Evolutionary conservation across 768 basidiomycete genomes (phyloP).

Genomic region (Rhizopogon vinicolor): DNA sequence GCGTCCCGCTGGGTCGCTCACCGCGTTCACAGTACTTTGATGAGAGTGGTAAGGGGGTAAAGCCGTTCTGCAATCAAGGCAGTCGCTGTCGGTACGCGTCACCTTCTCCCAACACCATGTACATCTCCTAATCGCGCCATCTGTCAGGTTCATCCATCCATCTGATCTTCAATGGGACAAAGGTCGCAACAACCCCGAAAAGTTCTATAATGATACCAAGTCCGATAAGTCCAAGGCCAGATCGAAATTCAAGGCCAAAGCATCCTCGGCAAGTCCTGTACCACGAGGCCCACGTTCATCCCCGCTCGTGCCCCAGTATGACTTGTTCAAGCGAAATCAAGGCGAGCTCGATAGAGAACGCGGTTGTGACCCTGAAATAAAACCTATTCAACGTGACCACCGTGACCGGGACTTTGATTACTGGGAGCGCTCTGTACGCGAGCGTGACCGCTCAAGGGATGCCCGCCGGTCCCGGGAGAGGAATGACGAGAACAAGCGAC

Average conservation of each 20-base stretch:
- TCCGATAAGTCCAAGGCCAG: slow-evolving; percentile 18
- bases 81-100: slow-evolving; percentile 43
- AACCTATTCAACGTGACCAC: slow-evolving; percentile 14
- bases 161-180: slow-evolving; percentile 39
- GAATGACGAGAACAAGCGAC: slow-evolving; percentile 16
- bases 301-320: slow-evolving; percentile 40
- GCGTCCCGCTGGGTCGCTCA: background rate
- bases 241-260: slow-evolving; percentile 16
- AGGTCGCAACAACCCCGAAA: slow-evolving; percentile 17
- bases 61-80: slow-evolving; percentile 43
- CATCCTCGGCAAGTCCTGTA: slow-evolving; percentile 14
- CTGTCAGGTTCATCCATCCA: slow-evolving; percentile 45
- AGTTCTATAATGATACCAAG: background rate
- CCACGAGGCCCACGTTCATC: slow-evolving; percentile 23
- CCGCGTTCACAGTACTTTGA: slow-evolving; percentile 41
- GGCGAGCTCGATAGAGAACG: slow-evolving; percentile 16
- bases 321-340: slow-evolving; percentile 34
- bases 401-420: slow-evolving; percentile 21
- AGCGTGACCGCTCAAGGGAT: slow-evolving; percentile 12
- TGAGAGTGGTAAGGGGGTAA: slow-evolving; percentile 35
- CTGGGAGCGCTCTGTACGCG: slow-evolving; percentile 13
- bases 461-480: slow-evolving; percentile 17
- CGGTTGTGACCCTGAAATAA: slow-evolving; percentile 17
- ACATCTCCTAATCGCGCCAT: slow-evolving; percentile 4
- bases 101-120: slow-evolving; percentile 3